phyloP scores from a whole-genome alignment of 257 asterid genomes.

The Przewalskia tangutica region DNA sequence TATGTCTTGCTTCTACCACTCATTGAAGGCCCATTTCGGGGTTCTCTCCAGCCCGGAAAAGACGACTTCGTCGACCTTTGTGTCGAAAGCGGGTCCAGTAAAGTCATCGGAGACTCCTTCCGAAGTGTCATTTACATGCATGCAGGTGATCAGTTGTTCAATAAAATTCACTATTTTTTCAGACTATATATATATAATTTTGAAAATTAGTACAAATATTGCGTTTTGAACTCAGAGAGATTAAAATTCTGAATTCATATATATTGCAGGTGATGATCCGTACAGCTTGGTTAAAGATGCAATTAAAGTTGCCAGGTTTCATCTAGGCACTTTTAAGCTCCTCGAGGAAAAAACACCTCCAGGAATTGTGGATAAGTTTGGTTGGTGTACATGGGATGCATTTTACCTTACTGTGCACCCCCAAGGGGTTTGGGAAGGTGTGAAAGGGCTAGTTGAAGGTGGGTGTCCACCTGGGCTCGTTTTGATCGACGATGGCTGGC shows the following conservation, averaged over 20 bases:
- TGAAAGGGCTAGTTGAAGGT: constrained; percentile 70
- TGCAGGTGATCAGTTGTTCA: constrained; percentile 18
- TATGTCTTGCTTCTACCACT: constrained; percentile 62
- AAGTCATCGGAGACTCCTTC: constrained; percentile 39
- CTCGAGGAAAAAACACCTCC: constrained; percentile 87
- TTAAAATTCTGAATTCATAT: background rate
- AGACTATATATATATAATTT: background rate
- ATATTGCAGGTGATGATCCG: constrained; percentile 41
- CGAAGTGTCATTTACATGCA: constrained; percentile 63
- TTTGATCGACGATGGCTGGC: constrained; percentile 91
- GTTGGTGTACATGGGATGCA: constrained; percentile 99
- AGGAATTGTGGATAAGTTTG: constrained; percentile 85
- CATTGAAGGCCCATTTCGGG: constrained; percentile 63
- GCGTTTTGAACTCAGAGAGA: background rate
- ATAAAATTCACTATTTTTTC: background rate
- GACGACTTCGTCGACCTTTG: constrained; percentile 55
- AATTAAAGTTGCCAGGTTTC: constrained; percentile 57
- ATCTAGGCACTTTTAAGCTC: constrained; percentile 64
- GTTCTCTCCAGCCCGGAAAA: constrained; percentile 63
- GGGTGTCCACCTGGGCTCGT: constrained; percentile 96
- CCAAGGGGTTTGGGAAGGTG: constrained; percentile 80
- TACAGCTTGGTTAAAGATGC: constrained; percentile 70
- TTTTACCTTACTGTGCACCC: constrained; percentile 85
- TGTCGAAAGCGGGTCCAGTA: constrained; percentile 72
- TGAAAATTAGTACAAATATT: background rate